Base-by-base conservation (phyloP, 129 eudicot species). In the Flaveria robusta region DNA sequence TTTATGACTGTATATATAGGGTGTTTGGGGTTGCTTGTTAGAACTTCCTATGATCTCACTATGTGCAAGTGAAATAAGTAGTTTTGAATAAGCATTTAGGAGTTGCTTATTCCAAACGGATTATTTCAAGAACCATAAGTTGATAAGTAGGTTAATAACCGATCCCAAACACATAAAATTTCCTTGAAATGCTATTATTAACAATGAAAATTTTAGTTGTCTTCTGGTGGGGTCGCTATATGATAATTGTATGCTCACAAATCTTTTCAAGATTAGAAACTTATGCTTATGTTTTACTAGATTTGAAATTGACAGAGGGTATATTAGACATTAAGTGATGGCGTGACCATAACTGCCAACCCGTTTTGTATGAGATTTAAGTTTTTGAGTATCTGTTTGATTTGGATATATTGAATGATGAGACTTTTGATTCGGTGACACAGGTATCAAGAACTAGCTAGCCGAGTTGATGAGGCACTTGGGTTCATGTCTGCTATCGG, bases 401-500 rank as follows among this genome's bases (percentile, higher is more conserved):
- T 43, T 58, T 43, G 20, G 74, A 66, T 66, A 66, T n/a, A 43
- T 29, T 58, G 60, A 39, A 2, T 50, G 72, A 64, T 65, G 46
- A 12, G 20, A 64, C 2, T 50, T 12, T 60, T 88, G 24, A 15
- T 70, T 24, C 20, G 81, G 13, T 43, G 70, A 45, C 20, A 19
- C 81, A 92, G 98, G 90, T 92, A 93, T 84, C 89, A 85, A 26
- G 98, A 93, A 80, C 87, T 93, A 9, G 98, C 98, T 75, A 77
- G 82, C 85, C 87, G 97, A 16, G 98, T 93, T 56, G 98, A 93
- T 43, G 98, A 93, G 85, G 98, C 98, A 75, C 89, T 93, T 50
- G 96, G 96, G 62, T 93, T 93, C 77, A 93, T 93, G 98, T 82
- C 93, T 39, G 98, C 96, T 77, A 91, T 92, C 3, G 98, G 98